Conservation (phyloP, 805 yeast genomes). For the Lipomyces spencermartinsiae region DNA sequence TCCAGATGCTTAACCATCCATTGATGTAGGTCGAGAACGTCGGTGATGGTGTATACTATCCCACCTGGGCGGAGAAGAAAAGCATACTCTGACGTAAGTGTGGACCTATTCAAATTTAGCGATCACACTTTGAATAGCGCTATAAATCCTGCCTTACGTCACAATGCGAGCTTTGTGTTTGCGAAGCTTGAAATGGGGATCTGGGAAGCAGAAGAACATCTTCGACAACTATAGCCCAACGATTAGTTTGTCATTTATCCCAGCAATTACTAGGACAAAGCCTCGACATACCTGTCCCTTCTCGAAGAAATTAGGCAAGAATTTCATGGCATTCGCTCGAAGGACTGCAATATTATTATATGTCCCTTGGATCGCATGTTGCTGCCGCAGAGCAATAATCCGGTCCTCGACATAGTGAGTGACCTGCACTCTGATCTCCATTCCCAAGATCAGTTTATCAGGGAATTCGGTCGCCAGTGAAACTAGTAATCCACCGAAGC, state of each 20-base stretch:
- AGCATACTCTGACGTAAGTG: constrained; percentile 90
- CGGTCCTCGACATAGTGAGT: constrained; percentile 96
- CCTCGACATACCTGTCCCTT: constrained; percentile 64
- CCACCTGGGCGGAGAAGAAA: constrained; percentile 88
- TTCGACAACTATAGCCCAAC: constrained; percentile 55
- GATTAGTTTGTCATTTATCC: neutral
- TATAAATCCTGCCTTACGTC: constrained; percentile 53
- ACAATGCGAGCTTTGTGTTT: constrained; percentile 97
- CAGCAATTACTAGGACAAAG: neutral
- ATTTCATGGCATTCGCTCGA: constrained; percentile 97
- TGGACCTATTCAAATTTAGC: constrained; percentile 47
- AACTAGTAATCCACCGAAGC: constrained; percentile 89
- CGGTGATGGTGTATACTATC: constrained; percentile 90
- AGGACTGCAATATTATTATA: constrained; percentile 89
- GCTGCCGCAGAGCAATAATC: constrained; percentile 82
- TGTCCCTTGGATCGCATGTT: constrained; percentile 50
- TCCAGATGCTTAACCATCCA: constrained; percentile 97
- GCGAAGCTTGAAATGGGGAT: constrained; percentile 96
- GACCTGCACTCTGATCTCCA: constrained; percentile 98
- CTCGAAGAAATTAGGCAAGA: constrained; percentile 88
- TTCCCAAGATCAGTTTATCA: constrained; percentile 72
- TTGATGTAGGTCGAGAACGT: constrained; percentile 86
- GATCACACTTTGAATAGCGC: neutral
- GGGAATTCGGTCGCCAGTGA: constrained; percentile 81
- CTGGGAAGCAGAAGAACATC: constrained; percentile 99